Base-by-base conservation (phyloP, 2,329 filamentous ascomycete species). In the Colletotrichum lupini region DNA sequence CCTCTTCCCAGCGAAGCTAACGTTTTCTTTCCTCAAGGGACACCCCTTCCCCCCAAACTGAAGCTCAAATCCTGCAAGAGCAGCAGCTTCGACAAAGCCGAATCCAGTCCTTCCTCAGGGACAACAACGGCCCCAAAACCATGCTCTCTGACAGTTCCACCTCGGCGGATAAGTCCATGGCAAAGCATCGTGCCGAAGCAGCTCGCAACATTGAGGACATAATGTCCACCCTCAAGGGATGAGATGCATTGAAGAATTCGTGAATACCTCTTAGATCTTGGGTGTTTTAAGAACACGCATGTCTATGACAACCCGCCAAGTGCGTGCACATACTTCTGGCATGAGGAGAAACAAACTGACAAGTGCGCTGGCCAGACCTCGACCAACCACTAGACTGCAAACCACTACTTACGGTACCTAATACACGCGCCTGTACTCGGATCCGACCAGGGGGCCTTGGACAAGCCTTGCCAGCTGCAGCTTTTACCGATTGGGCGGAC, bases 31-130 rank as follows among this genome's bases (percentile, higher is more conserved):
- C 6, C 4, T 46, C 19, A 46, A n/a, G 42, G 19, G 0, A n/a
- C 0, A 2, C 6, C 0, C 2, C 42, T 9, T 0, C 7, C 1
- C 16, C 6, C 1, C 42, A 0, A 1, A 49, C 42, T 4, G 19
- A 0, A 11, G 42, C 19, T n/a, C 7, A 49, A n/a, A 3, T 49
- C 42, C 19, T 0, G 0, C 42, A 49, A 49, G 42, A 0, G 1
- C 42, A 49, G 42, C 14, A 19, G 0, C 42, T 49, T 0, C 42
- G 0, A 49, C 42, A n/a, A 9, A 0, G 0, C 7, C 42, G 42
- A 9, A 49, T 49, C 42, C 42, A n/a, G 7, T 49, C 42, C 19
- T 49, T 49, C 42, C 42, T 49, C 3, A 0, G 1, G 1, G 42
- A 49, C 8, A n/a, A n/a, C 6, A 5, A n/a, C 19, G 19, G 19